phyloP scores from a whole-genome alignment of 1,284 basidiomycete genomes.

The Leucoagaricus sp. region DNA sequence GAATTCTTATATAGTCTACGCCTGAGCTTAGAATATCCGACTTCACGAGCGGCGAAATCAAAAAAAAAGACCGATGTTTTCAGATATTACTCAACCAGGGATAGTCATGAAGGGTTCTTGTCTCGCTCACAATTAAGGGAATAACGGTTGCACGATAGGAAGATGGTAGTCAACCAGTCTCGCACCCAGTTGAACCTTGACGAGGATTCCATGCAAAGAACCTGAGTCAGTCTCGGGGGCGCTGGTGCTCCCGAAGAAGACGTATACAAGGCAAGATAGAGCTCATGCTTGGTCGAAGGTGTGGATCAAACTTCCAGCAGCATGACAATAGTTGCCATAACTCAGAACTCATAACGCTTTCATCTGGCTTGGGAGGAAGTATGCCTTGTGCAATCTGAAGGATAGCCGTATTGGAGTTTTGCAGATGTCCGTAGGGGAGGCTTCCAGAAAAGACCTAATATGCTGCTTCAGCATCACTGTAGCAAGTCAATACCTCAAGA shows the following conservation, averaged over 20 bases:
- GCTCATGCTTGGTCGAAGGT: not conserved
- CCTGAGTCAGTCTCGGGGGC: not conserved
- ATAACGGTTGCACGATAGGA: too few species aligned
- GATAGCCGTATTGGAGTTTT: not conserved
- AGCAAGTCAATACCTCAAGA: not conserved
- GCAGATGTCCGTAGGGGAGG: not conserved
- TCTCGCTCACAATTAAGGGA: too few species aligned
- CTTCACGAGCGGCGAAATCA: too few species aligned
- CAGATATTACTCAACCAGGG: too few species aligned
- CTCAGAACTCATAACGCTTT: not conserved
- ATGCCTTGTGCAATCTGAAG: not conserved
- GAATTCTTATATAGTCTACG: too few species aligned
- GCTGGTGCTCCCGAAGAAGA: conserved; percentile 4
- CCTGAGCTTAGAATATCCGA: too few species aligned
- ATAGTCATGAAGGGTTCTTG: too few species aligned
- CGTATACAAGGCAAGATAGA: conserved; percentile 8
- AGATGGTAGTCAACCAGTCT: too few species aligned
- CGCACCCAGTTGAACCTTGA: too few species aligned
- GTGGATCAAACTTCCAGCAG: conserved; percentile 6
- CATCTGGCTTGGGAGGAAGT: not conserved
- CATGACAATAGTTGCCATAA: conserved; percentile 1
- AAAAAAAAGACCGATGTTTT: too few species aligned
- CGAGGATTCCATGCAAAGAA: not conserved
- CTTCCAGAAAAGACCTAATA: not conserved
- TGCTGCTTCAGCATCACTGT: not conserved